Base-by-base conservation (phyloP, 2,329 filamentous ascomycete species). In the Cercospora sp. region DNA sequence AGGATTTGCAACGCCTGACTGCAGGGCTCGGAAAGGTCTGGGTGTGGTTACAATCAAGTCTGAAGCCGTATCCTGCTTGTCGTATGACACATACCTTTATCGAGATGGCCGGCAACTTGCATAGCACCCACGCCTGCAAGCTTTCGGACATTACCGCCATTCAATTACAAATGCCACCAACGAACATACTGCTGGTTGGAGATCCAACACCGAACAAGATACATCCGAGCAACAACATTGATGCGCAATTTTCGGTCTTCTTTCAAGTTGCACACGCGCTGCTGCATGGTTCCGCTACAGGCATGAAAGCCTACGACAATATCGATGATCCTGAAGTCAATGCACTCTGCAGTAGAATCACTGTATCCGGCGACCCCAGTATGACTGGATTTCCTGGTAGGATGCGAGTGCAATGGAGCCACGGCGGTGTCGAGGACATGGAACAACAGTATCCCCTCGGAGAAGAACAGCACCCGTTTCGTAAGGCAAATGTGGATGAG, bases 161-260 rank as follows among this genome's bases (percentile, higher is more conserved):
- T 36, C 63, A 63, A 26, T 51, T 75, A 20, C 67, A 62, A 20
- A 74, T 76, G 70, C 70, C 66, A 36, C 67, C 72, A 5, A 66
- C 71, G 7, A 75, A 72, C 51, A 72, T 72, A 57, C 65, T 72
- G 61, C 70, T 79, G 42, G 72, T 79, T 9, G 78, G 78, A n/a
- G 75, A 76, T 20, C 73, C 73, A 18, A 78, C 72, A 18, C 74
- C 76, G 3, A 79, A 79, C 66, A 79, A 80, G 59, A 70, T 77
- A 28, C 78, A 78, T 63, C 78, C 78, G 1, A 70, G 68, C 42
- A 79, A 79, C 62, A 69, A 74, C 63, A 77, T 79, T 55, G 78
- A 79, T 64, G 78, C 77, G 2, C 77, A 79, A 63, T 79, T 79
- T 65, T 76, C 74, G 10, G 77, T 74, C 1, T 79, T 78, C 62